phyloP scores from a whole-genome alignment of 345 rosid genomes.

The Eucalyptus curtisii region DNA sequence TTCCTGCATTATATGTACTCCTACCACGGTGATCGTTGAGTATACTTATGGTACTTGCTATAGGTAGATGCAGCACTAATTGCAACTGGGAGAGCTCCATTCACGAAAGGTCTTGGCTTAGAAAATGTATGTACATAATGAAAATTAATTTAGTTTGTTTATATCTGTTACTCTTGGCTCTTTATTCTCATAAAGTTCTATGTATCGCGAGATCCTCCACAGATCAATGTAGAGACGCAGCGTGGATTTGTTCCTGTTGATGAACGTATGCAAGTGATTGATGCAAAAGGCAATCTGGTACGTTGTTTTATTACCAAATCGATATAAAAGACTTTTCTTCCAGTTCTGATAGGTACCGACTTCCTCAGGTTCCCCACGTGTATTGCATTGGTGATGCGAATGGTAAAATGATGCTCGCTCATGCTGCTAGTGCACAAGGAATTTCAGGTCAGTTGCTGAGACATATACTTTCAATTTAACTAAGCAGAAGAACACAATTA shows the following conservation, averaged over 20 bases:
- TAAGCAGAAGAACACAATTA: neutral
- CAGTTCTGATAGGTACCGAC: neutral
- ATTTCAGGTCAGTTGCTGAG: conserved; percentile 56
- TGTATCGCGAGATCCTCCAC: neutral
- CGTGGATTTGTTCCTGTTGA: conserved; percentile 92
- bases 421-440: conserved; percentile 99
- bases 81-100: conserved; percentile 99
- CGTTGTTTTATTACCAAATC: neutral
- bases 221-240: conserved; percentile 85
- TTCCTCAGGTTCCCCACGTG: conserved; percentile 64
- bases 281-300: conserved; percentile 74
- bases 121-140: conserved; percentile 50
- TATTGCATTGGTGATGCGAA: conserved; percentile 96
- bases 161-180: neutral
- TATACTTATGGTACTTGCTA: neutral
- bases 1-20: neutral
- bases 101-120: conserved; percentile 93
- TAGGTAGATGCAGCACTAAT: conserved; percentile 97
- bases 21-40: neutral
- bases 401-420: conserved; percentile 99
- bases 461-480: neutral
- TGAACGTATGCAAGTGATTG: conserved; percentile 81
- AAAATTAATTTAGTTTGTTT: neutral
- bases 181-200: neutral
- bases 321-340: neutral